Evolutionary conservation across 148 eudicot species (phyloP).

Genomic region (Camellia granthamiana): DNA sequence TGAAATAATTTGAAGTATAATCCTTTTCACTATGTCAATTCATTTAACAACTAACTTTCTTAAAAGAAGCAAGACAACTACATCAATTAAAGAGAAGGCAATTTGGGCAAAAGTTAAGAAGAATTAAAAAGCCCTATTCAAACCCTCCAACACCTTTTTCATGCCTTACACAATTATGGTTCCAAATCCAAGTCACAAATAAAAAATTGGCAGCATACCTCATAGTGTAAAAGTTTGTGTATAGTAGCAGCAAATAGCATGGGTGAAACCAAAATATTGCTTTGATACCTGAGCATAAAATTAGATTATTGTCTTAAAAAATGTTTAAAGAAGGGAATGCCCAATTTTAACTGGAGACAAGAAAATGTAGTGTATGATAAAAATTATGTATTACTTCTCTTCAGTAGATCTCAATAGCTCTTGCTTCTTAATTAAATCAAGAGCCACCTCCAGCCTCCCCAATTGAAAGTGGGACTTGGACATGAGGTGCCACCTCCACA

Average conservation of each 20-base stretch:
- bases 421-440: constrained; percentile 49
- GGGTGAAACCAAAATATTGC: constrained; percentile 31
- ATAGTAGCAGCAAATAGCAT: constrained; percentile 47
- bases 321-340: no score
- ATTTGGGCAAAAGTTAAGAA: no score
- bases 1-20: no score
- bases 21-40: no score
- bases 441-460: constrained; percentile 76
- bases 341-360: background rate
- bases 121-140: no score
- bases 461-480: constrained; percentile 64
- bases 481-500: constrained; percentile 61
- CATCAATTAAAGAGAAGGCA: no score
- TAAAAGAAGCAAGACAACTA: no score
- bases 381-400: constrained; percentile 26
- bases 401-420: constrained; percentile 30
- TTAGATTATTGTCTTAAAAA: background rate
- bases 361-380: background rate
- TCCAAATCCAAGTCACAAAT: background rate
- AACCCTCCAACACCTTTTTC: no score
- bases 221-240: constrained; percentile 49
- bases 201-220: constrained; percentile 39
- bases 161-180: background rate
- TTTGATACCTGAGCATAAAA: constrained; percentile 31
- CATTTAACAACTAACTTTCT: no score